Evolutionary conservation across 2,329 filamentous ascomycete species (phyloP).

Genomic region (Dothistroma septosporum): DNA sequence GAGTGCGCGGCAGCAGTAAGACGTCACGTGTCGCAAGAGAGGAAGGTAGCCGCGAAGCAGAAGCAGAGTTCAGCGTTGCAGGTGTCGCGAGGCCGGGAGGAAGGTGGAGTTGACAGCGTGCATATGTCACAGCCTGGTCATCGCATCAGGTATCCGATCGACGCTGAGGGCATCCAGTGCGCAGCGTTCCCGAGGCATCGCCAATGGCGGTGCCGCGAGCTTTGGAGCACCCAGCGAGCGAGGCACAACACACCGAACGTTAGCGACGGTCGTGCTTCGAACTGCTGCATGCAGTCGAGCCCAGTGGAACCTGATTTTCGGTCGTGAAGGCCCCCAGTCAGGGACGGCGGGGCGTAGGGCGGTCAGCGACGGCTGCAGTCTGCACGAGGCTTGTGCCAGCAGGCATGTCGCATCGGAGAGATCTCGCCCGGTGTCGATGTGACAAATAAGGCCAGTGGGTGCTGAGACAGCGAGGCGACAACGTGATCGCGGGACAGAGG

Average conservation of each 20-base stretch:
- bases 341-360: neutral
- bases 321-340: neutral
- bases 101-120: neutral
- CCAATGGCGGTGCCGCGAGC: neutral
- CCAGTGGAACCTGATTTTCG: neutral
- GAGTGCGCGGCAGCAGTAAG: neutral
- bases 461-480: constrained; percentile 9
- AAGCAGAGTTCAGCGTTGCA: constrained; percentile 5
- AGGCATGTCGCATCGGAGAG: neutral
- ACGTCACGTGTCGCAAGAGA: neutral
- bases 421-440: constrained; percentile 1
- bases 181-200: neutral
- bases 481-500: constrained; percentile 1
- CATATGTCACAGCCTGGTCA: constrained; percentile 1
- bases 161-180: neutral
- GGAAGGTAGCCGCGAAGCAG: neutral
- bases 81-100: constrained; percentile 3
- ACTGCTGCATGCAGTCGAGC: constrained; percentile 2
- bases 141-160: neutral
- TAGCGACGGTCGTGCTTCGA: neutral
- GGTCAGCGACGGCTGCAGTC: constrained; percentile 3
- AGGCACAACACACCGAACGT: too few species aligned
- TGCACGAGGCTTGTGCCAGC: constrained; percentile 1
- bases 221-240: neutral
- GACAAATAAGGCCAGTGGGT: constrained; percentile 11